A percentile compares a stretch with the other conserved stretches of the same genome.
These are phyloP conservation scores for Teratosphaeria nubilosa DNA, from an alignment of 2,329 filamentous ascomycete species.

Conservation along the genomic window DNA sequence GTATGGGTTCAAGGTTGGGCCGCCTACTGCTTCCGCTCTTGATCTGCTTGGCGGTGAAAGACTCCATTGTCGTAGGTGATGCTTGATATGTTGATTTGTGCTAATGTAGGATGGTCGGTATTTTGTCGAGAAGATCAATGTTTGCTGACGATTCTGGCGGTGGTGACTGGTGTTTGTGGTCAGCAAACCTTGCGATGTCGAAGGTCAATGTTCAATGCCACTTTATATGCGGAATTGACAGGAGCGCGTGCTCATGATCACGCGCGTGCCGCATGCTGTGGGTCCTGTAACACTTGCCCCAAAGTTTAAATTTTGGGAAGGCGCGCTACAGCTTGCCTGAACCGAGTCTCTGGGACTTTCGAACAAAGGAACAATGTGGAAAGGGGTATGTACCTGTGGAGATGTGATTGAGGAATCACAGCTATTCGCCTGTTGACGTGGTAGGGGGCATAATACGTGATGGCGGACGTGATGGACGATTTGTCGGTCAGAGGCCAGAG, in stretches of 20 bases:
- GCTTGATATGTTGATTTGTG: background rate
- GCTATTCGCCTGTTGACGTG: background rate
- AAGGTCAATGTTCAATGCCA: background rate
- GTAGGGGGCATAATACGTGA: background rate
- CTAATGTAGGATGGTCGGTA: background rate
- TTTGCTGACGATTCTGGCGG: background rate
- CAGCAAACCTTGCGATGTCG: background rate
- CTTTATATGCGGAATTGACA: background rate
- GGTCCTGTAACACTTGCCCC: background rate
- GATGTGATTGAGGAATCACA: background rate
- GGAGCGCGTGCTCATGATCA: background rate
- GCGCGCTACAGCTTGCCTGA: background rate
- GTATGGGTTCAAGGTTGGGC: background rate
- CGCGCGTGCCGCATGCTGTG: background rate
- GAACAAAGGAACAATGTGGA: background rate
- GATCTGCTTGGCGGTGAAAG: background rate
- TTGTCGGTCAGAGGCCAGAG: background rate
- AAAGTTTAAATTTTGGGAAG: background rate
- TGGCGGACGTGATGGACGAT: background rate
- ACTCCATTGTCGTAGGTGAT: background rate
- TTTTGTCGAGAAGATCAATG: background rate
- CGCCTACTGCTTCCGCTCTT: background rate
- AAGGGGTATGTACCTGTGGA: background rate
- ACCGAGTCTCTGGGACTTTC: background rate
- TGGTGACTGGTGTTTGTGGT: background rate